A percentile compares a stretch with the other conserved stretches of the same genome.
These are phyloP conservation scores for Scalesia atractyloides DNA, from an alignment of 129 eudicot genomes.

Conservation along the genomic window DNA sequence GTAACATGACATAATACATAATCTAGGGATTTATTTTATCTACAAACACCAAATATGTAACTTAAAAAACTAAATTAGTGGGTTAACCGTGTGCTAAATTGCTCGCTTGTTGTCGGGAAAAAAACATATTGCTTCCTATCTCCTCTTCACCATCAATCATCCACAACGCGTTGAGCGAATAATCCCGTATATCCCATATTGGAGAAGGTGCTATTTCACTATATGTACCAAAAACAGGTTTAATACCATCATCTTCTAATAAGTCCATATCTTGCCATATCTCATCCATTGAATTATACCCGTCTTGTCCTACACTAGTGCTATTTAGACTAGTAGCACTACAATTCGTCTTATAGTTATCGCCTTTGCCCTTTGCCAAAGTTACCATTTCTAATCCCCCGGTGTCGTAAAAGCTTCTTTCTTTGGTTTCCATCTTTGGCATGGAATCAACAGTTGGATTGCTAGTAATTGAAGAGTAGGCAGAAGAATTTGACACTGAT, in stretches of 20 bases:
- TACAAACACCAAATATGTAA: constrained; percentile 23
- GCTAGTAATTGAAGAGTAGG: constrained; percentile 39
- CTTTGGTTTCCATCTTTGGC: constrained; percentile 27
- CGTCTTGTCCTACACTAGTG: constrained; percentile 29
- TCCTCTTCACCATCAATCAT: constrained; percentile 50
- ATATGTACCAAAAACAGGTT: constrained; percentile 33
- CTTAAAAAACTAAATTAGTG: constrained; percentile 32
- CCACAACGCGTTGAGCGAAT: constrained; percentile 54
- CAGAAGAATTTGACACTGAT: constrained; percentile 37
- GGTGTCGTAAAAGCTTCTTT: constrained; percentile 51
- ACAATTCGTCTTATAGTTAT: constrained; percentile 6
- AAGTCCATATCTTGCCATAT: constrained; percentile 75
- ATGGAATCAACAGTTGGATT: constrained; percentile 36
- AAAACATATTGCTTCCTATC: constrained; percentile 31
- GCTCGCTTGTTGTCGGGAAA: constrained; percentile 43
- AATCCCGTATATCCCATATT: constrained; percentile 76
- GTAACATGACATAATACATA: constrained; percentile 8
- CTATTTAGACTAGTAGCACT: constrained; percentile 23
- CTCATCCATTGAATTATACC: constrained; percentile 65
- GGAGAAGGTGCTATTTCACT: constrained; percentile 44
- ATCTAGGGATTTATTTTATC: constrained; percentile 6
- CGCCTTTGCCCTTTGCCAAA: neutral
- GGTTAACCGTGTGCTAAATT: constrained; percentile 30
- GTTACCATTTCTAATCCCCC: constrained; percentile 40
- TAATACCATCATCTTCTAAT: constrained; percentile 41